Conservation (phyloP, 441 rosid species). For the Francoa sonchifolia region DNA sequence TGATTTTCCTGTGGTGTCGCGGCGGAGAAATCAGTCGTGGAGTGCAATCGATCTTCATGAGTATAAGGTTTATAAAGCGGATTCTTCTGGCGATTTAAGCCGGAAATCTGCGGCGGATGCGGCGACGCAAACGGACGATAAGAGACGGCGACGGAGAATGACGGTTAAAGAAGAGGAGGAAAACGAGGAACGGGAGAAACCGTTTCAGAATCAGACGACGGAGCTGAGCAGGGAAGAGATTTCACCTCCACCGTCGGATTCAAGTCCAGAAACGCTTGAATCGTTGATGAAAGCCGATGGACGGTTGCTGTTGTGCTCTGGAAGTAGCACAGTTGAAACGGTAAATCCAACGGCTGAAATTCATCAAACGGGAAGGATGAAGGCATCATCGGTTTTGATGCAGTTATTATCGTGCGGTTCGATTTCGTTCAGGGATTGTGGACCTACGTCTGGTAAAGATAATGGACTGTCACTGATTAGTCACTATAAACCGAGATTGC, state of each 20-base stretch:
- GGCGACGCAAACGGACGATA: slow-evolving; percentile 78
- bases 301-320: slow-evolving; percentile 33
- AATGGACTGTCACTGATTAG: slow-evolving; percentile 52
- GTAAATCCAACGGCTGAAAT: slow-evolving; percentile 33
- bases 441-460: slow-evolving; percentile 47
- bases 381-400: slow-evolving; percentile 75
- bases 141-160: slow-evolving; percentile 34
- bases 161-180: slow-evolving; percentile 22
- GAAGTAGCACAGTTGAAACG: slow-evolving; percentile 17
- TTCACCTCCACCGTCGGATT: slow-evolving; percentile 91
- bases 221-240: slow-evolving; percentile 47
- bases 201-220: neutral
- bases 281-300: slow-evolving; percentile 69
- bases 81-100: slow-evolving; percentile 37
- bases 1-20: slow-evolving; percentile 25
- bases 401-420: slow-evolving; percentile 86
- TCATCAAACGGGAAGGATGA: slow-evolving; percentile 39
- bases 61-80: slow-evolving; percentile 68
- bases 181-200: slow-evolving; percentile 15
- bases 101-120: slow-evolving; percentile 65
- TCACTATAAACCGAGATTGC: slow-evolving; percentile 30
- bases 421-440: slow-evolving; percentile 72
- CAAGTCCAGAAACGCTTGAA: slow-evolving; percentile 86
- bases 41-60: slow-evolving; percentile 69
- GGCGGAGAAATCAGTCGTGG: slow-evolving; percentile 80